Conservation (phyloP, 140 eudicot species). For the Senecio squalidus region DNA sequence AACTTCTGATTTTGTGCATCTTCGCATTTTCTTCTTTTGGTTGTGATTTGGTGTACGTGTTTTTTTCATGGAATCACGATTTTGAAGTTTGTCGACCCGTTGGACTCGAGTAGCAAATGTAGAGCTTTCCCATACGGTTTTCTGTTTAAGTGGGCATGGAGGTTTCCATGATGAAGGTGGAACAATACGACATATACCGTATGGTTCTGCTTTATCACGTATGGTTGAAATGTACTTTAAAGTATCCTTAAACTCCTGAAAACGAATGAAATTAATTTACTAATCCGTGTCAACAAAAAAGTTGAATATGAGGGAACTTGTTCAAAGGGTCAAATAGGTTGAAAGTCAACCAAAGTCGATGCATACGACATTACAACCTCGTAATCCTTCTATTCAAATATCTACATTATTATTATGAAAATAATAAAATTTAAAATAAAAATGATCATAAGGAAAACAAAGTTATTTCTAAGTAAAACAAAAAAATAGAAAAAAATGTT, state of each 20-base stretch:
- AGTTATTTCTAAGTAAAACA: no score
- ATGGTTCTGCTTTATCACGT: slow-evolving; percentile 62
- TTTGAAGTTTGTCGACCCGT: slow-evolving; percentile 84
- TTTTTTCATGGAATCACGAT: slow-evolving; percentile 51
- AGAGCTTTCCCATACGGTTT: slow-evolving; percentile 57
- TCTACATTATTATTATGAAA: no score
- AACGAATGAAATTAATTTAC: neutral
- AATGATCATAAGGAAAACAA: no score
- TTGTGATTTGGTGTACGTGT: slow-evolving; percentile 28
- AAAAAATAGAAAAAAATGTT: no score
- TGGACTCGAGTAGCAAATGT: slow-evolving; percentile 70
- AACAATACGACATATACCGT: slow-evolving; percentile 83
- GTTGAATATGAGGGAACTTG: neutral
- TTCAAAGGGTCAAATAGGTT: neutral
- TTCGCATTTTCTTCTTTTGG: slow-evolving; percentile 65
- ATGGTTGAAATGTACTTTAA: slow-evolving; percentile 63
- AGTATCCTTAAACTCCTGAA: slow-evolving; percentile 81
- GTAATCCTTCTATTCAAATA: no score
- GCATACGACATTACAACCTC: neutral
- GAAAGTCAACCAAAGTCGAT: neutral
- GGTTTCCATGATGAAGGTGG: slow-evolving; percentile 97
- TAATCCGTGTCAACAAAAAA: no score
- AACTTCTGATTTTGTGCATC: slow-evolving; percentile 38
- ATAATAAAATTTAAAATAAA: no score
- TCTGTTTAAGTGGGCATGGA: slow-evolving; percentile 65